Base-by-base conservation (phyloP, 331 rosid genomes). In the Rhamnella rubrinervis region DNA sequence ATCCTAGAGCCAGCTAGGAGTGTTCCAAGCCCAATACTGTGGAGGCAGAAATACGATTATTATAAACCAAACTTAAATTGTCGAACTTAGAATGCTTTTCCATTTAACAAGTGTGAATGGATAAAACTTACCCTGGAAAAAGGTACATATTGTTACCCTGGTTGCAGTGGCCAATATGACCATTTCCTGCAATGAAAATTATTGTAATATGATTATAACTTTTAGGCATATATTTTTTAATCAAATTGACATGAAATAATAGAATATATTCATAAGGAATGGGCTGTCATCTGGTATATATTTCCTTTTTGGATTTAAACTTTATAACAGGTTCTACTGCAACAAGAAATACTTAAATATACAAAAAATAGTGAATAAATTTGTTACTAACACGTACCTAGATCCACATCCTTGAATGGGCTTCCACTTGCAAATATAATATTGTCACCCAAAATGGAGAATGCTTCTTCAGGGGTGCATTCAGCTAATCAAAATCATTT, bases 81-180 rank as follows among this genome's bases (percentile, higher is more conserved):
- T 58, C 47, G 40, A 67, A 55, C 64, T 57, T 37, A 72, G 57
- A 68, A 17, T 51, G 37, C 63, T 65, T 49, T 63, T 63, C 47
- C 35, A 47, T 51, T 64, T 55, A 26, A 61, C 59, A 49, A 61
- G 49, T 5, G 38, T n/a, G 63, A 60, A 77, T 72, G 71, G 70
- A 21, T 20, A 75, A 31, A 39, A 83, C 96, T 70, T 80, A 91
- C 99, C 99, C 99, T 25, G 99, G 99, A 86, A 95, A 95, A 49
- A 95, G 97, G 83, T 95, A 95, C 99, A 95, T 95, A 85, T 95
- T 95, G 85, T 95, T 95, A 70, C 99, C 99, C 77, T 95, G 99
- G 86, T 95, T 95, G 87, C 96, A 95, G 85, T 91, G 96, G 67
- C 99, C 99, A 73, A 86, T 76, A 21, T 7, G 81, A 72, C 93